Evolutionary conservation across 352 stramenopile genomes (phyloP), one percentile per base, ranked within the genome.

Genomic region (Phytophthora parvispora): DNA sequence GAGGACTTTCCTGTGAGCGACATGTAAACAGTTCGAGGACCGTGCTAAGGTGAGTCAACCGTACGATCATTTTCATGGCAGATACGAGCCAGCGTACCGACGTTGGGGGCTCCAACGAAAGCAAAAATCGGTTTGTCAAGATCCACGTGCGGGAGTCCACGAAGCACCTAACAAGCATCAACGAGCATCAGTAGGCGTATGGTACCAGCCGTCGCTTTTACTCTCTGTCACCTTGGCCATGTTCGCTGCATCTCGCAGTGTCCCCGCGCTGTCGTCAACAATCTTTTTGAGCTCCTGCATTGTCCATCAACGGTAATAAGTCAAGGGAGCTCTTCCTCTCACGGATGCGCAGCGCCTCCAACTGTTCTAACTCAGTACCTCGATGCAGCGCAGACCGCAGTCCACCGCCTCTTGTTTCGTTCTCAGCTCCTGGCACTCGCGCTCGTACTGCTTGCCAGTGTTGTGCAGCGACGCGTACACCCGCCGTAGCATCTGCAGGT

Each of bases 371-470:
- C n/a, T n/a, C n/a, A n/a, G 20, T 49, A 91, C 87, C 64, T 96
- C 87, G 13, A 94, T 80, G 70, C 87, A 95, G n/a, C 75, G 83
- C 38, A 92, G 60, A 7, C 86, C 87, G 29, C 83, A 89, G 75
- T 96, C 89, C 13, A 80, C 60, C 1, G 89, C 88, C 60, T 96
- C 87, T 66, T 95, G 84, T 64, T 95, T 94, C 12, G 89, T 96
- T 36, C 82, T 83, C 52, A 90, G 58, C 22, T 79, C 64, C 64
- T 94, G 85, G 36, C 81, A 88, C 52, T 91, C 83, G 22, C 71
- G 75, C 48, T 96, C 89, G 66, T 85, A 85, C 52, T 77, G 66
- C 60, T 95, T 95, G 51, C 87, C 89, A 8, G 77, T 77, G 20
- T 96, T 93, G 64, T 96, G 89, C 62, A 94, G 69, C 54, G 71